These are phyloP conservation scores for Aspergillus clavatus DNA, from an alignment of 2,329 filamentous ascomycete genomes.

Conservation along the genomic window DNA sequence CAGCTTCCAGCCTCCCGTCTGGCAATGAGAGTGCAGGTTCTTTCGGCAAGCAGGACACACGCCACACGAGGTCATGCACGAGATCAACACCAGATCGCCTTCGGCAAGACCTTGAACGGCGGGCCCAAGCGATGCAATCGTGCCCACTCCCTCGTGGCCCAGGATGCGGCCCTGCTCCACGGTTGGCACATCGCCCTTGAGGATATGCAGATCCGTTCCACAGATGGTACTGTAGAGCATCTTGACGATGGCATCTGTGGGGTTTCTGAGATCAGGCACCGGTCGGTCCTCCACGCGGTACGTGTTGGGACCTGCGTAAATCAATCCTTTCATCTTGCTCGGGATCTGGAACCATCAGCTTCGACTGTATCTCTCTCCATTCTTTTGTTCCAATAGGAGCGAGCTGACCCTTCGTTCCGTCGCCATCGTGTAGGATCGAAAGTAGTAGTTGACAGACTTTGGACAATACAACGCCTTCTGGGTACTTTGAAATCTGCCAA, in stretches of 20 bases:
- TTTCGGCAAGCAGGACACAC: slow-evolving; percentile 49
- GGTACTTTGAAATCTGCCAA: too few species aligned
- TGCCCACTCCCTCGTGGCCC: slow-evolving; percentile 52
- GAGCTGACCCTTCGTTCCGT: too few species aligned
- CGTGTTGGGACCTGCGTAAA: slow-evolving; percentile 35
- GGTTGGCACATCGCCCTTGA: slow-evolving; percentile 50
- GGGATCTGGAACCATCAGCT: background rate
- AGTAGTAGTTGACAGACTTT: too few species aligned
- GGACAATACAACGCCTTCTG: too few species aligned
- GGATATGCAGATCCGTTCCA: slow-evolving; percentile 54
- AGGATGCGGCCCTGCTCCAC: slow-evolving; percentile 45
- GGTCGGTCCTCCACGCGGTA: slow-evolving; percentile 41
- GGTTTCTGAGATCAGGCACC: slow-evolving; percentile 35
- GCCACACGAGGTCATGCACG: slow-evolving; percentile 49
- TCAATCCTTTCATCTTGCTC: slow-evolving; percentile 44
- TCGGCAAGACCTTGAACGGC: slow-evolving; percentile 45
- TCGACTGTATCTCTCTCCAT: too few species aligned
- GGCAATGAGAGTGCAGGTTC: slow-evolving; percentile 52
- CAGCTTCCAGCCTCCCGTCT: slow-evolving; percentile 52
- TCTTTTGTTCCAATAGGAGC: too few species aligned
- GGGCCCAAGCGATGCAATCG: slow-evolving; percentile 43
- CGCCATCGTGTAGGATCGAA: too few species aligned
- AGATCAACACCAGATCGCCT: slow-evolving; percentile 51
- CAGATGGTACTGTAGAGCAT: slow-evolving; percentile 50
- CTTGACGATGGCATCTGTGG: slow-evolving; percentile 49